A percentile compares a stretch with the other conserved stretches of the same genome.
These are phyloP conservation scores for Leucogyrophana mollusca DNA, from an alignment of 768 basidiomycete species.

Conservation along the genomic window DNA sequence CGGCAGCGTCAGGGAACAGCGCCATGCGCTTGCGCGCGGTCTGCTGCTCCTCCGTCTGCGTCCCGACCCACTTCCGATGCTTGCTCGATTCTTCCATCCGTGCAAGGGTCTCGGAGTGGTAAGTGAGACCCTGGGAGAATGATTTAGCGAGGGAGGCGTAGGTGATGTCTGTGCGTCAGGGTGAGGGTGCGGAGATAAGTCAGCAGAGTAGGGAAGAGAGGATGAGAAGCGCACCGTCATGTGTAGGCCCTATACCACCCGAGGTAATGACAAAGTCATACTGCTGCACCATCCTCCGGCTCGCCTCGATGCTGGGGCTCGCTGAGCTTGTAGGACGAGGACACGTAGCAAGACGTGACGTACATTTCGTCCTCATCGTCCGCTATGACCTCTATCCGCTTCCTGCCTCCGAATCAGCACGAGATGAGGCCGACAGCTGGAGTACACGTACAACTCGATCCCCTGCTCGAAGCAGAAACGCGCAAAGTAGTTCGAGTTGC, in stretches of 20 bases:
- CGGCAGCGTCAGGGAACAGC: slow-evolving; percentile 75
- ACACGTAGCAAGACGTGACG: slow-evolving; percentile 22
- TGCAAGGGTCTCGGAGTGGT: slow-evolving; percentile 74
- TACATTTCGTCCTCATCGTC: slow-evolving; percentile 92
- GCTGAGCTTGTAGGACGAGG: not conserved
- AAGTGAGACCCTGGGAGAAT: slow-evolving; percentile 66
- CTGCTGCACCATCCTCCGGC: slow-evolving; percentile 69
- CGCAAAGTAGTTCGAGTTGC: slow-evolving; percentile 85
- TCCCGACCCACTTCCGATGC: slow-evolving; percentile 51
- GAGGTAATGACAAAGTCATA: slow-evolving; percentile 92
- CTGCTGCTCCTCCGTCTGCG: slow-evolving; percentile 72
- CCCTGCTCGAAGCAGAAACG: slow-evolving; percentile 88
- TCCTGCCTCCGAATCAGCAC: slow-evolving; percentile 44
- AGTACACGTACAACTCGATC: slow-evolving; percentile 60
- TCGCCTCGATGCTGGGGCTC: slow-evolving; percentile 71
- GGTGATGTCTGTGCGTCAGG: slow-evolving; percentile 68
- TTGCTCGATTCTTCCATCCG: slow-evolving; percentile 68
- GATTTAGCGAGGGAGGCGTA: slow-evolving; percentile 86
- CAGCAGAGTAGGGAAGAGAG: not conserved
- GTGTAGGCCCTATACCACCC: slow-evolving; percentile 91
- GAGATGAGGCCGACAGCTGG: slow-evolving; percentile 11
- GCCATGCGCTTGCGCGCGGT: slow-evolving; percentile 87
- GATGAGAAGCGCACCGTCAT: slow-evolving; percentile 59
- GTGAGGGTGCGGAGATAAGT: not conserved
- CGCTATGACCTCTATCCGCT: slow-evolving; percentile 87